These are phyloP conservation scores for Chlamydomonas urium DNA, from an alignment of 139 green algal genomes.

Conservation along the genomic window DNA sequence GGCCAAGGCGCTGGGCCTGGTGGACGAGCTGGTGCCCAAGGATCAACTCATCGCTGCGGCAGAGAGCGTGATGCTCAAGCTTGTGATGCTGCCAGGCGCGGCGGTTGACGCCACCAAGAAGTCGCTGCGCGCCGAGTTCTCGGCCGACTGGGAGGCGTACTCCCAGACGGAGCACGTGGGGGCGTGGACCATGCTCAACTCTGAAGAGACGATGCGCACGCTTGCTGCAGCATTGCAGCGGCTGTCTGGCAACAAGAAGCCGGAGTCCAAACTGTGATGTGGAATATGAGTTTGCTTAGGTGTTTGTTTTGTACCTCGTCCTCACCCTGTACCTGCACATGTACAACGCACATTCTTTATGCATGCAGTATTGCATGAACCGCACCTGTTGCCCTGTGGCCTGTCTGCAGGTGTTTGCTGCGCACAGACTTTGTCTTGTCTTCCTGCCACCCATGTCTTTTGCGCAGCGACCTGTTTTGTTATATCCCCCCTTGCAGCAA, in stretches of 20 bases:
- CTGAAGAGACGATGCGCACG: constrained; percentile 40
- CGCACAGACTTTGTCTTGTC: too few species aligned
- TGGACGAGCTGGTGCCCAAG: constrained; percentile 65
- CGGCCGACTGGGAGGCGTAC: constrained; percentile 55
- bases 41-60: constrained; percentile 49
- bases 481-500: too few species aligned
- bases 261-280: too few species aligned
- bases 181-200: constrained; percentile 60
- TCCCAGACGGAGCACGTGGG: constrained; percentile 47
- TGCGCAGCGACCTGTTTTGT: too few species aligned
- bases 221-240: constrained; percentile 60
- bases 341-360: too few species aligned
- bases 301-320: too few species aligned
- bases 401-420: too few species aligned
- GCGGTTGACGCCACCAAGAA: constrained; percentile 48
- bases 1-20: constrained; percentile 61
- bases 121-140: constrained; percentile 41
- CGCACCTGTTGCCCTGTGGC: too few species aligned
- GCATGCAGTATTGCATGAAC: too few species aligned
- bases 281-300: too few species aligned
- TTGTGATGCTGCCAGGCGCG: constrained; percentile 34
- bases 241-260: constrained; percentile 39
- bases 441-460: too few species aligned
- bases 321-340: too few species aligned
- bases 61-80: constrained; percentile 36